Evolutionary conservation across 2,329 filamentous ascomycete genomes (phyloP).

Genomic region (Trichoderma citrinoviride): DNA sequence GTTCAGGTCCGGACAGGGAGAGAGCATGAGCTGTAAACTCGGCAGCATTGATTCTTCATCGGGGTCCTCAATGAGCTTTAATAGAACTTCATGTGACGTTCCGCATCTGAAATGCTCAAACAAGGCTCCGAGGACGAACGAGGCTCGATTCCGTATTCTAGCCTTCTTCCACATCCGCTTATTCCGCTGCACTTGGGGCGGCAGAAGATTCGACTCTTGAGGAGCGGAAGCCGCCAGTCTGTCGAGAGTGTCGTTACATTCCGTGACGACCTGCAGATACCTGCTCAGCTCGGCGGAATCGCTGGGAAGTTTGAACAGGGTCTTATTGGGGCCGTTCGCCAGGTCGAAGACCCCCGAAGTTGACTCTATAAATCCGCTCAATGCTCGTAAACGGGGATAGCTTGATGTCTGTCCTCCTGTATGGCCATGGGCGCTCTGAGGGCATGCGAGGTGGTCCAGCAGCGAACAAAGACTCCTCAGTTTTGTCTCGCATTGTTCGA

Average conservation of each 20-base stretch:
- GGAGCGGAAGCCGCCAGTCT: background rate
- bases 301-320: background rate
- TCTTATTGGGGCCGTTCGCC: background rate
- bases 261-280: background rate
- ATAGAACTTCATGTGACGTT: background rate
- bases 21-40: background rate
- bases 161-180: slow-evolving; percentile 16
- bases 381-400: background rate
- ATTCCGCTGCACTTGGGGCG: background rate
- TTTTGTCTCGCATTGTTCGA: background rate
- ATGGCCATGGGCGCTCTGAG: background rate
- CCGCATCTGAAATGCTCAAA: slow-evolving; percentile 7
- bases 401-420: background rate
- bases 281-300: background rate
- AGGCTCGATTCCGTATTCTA: slow-evolving; percentile 2
- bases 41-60: background rate
- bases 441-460: background rate
- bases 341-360: background rate
- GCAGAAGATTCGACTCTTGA: background rate
- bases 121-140: background rate
- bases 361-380: background rate
- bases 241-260: background rate
- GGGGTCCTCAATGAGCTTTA: background rate
- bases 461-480: background rate
- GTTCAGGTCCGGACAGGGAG: background rate